Conservation (phyloP, 2,329 filamentous ascomycete species). For the Thermomyces lanuginosus region DNA sequence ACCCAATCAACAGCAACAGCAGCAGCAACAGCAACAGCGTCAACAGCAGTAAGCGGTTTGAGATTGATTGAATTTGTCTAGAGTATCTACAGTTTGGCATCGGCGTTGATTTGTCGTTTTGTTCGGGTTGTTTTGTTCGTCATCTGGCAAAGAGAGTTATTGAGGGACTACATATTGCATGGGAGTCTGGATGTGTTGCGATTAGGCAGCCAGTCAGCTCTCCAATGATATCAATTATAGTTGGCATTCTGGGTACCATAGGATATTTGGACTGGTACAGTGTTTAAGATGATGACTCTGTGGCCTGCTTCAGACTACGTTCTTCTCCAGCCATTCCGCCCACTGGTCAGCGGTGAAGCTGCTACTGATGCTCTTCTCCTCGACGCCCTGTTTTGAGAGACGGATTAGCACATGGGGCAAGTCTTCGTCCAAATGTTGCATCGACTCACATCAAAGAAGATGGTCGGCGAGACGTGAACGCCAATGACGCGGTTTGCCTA, state of each 20-base stretch:
- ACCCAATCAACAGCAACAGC: slow-evolving; percentile 30
- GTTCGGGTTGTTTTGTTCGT: slow-evolving; percentile 8
- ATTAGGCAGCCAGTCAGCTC: no score
- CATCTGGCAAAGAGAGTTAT: slow-evolving; percentile 3
- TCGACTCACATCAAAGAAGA: slow-evolving; percentile 54
- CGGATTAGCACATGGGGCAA: neutral
- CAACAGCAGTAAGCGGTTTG: neutral
- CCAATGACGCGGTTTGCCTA: slow-evolving; percentile 52
- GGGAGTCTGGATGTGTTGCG: no score
- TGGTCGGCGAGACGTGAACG: slow-evolving; percentile 82
- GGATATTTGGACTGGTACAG: no score
- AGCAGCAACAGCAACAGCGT: no score
- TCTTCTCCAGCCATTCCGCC: slow-evolving; percentile 64
- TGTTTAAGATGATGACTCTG: slow-evolving; percentile 1
- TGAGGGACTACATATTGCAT: slow-evolving; percentile 2
- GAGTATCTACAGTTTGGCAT: neutral
- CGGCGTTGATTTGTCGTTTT: slow-evolving; percentile 1
- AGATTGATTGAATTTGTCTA: slow-evolving; percentile 1
- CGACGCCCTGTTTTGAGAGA: slow-evolving; percentile 38
- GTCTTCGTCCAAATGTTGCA: slow-evolving; percentile 2
- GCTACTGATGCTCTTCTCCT: slow-evolving; percentile 62
- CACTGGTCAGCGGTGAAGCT: slow-evolving; percentile 67
- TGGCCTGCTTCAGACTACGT: slow-evolving; percentile 33
- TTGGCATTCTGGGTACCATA: no score
- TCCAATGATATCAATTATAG: no score